Conservation (phyloP, 2,329 filamentous ascomycete genomes). For the Cryoendolithus antarcticus region DNA sequence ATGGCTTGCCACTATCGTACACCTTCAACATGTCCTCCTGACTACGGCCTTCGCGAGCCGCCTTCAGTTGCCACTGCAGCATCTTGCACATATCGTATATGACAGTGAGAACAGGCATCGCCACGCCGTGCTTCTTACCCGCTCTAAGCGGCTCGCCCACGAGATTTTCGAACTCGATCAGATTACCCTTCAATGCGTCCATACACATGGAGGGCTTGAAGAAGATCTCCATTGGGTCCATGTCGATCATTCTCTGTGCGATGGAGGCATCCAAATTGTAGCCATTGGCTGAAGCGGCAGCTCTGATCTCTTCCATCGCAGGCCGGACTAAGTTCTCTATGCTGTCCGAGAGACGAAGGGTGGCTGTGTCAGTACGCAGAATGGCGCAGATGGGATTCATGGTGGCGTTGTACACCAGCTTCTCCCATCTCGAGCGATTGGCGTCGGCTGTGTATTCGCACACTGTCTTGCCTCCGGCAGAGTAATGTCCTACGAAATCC, state of each 20-base stretch:
- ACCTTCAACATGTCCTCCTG: too few species aligned
- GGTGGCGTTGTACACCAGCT: slow-evolving; percentile 40
- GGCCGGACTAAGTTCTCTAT: slow-evolving; percentile 39
- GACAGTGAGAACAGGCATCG: slow-evolving; percentile 37
- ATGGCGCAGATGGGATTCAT: slow-evolving; percentile 43
- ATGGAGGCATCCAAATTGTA: slow-evolving; percentile 32
- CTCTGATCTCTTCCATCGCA: slow-evolving; percentile 42
- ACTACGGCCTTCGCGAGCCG: too few species aligned
- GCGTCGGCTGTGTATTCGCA: slow-evolving; percentile 33
- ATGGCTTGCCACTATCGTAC: too few species aligned
- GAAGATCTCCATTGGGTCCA: slow-evolving; percentile 33
- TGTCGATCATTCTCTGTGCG: slow-evolving; percentile 33
- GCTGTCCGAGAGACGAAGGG: slow-evolving; percentile 35
- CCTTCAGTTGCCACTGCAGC: slow-evolving; percentile 24
- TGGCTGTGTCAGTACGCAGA: slow-evolving; percentile 38
- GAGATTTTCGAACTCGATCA: slow-evolving; percentile 45
- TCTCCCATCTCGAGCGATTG: slow-evolving; percentile 35
- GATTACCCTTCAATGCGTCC: slow-evolving; percentile 42
- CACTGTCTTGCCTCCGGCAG: slow-evolving; percentile 32
- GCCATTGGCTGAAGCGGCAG: slow-evolving; percentile 34
- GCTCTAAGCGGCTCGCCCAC: slow-evolving; percentile 45
- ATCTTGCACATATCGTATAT: slow-evolving; percentile 38
- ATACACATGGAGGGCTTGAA: slow-evolving; percentile 43
- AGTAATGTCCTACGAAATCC: slow-evolving; percentile 37
- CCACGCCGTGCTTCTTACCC: slow-evolving; percentile 35